These are phyloP conservation scores for Nepenthes mirabilis DNA, from an alignment of 148 eudicot species.

Conservation along the genomic window DNA sequence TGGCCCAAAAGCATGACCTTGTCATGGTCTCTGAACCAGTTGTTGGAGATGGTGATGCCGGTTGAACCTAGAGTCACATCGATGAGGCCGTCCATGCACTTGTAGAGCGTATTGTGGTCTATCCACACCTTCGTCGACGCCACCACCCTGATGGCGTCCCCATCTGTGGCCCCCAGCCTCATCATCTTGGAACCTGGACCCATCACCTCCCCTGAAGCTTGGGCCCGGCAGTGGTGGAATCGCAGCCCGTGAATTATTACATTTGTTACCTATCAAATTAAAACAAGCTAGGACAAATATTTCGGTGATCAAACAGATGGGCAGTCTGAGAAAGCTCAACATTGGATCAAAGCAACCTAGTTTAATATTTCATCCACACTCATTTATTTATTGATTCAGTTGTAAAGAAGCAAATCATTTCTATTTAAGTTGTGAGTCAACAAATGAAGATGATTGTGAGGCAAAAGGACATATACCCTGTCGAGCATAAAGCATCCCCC, in stretches of 20 bases:
- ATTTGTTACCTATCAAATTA: constrained; percentile 28
- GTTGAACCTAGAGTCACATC: constrained; percentile 79
- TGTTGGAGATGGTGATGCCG: constrained; percentile 68
- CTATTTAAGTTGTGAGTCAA: not conserved
- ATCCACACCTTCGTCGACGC: constrained; percentile 63
- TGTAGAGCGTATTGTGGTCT: constrained; percentile 68
- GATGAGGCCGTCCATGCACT: constrained; percentile 55
- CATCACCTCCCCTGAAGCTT: constrained; percentile 36
- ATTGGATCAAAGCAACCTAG: too few species aligned
- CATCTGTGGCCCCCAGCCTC: constrained; percentile 32
- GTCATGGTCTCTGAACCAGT: constrained; percentile 65
- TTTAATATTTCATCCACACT: not conserved
- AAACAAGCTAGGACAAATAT: not conserved
- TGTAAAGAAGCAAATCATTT: not conserved
- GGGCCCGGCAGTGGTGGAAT: constrained; percentile 47
- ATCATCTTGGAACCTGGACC: constrained; percentile 30
- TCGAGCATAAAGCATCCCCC: constrained; percentile 46
- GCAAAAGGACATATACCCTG: constrained; percentile 21
- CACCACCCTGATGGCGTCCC: constrained; percentile 58
- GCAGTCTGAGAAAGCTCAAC: too few species aligned
- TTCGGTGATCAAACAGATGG: not conserved
- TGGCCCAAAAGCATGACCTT: constrained; percentile 88
- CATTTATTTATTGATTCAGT: not conserved
- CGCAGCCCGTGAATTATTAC: constrained; percentile 75
- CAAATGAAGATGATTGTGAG: not conserved